These are phyloP conservation scores for Bipolaris cookei DNA, from an alignment of 2,329 filamentous ascomycete species.

Conservation along the genomic window DNA sequence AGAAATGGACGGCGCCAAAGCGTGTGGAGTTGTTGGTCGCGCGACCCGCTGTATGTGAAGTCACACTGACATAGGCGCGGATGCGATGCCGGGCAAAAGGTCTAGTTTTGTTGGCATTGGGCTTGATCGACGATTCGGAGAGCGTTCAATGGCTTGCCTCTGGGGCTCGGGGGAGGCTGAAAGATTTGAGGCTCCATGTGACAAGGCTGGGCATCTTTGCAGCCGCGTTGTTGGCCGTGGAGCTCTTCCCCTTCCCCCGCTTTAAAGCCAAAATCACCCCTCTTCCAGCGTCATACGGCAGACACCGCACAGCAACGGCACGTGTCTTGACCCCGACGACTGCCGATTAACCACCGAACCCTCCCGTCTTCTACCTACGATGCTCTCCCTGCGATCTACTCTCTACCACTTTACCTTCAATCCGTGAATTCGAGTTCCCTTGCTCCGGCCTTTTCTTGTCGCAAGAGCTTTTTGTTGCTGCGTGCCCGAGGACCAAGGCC, in stretches of 20 bases:
- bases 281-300: conserved; percentile 34
- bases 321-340: conserved; percentile 27
- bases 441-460: conserved; percentile 27
- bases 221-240: conserved; percentile 20
- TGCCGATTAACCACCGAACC: conserved; percentile 34
- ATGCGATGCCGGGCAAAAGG: conserved; percentile 18
- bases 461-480: conserved; percentile 23
- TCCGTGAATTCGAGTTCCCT: conserved; percentile 17
- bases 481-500: conserved; percentile 26
- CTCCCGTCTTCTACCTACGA: conserved; percentile 15
- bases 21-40: conserved; percentile 25
- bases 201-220: conserved; percentile 25
- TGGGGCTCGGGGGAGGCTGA: conserved; percentile 31
- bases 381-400: not conserved
- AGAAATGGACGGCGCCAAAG: conserved; percentile 11
- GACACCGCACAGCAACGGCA: conserved; percentile 23
- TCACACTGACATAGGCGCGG: conserved; percentile 32
- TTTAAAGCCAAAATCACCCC: conserved; percentile 35
- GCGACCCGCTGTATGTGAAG: conserved; percentile 35
- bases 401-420: conserved; percentile 23
- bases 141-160: conserved; percentile 24
- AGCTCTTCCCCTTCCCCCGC: conserved; percentile 29
- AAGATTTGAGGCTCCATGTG: conserved; percentile 34
- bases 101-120: conserved; percentile 17
- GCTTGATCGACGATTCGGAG: conserved; percentile 23